These are phyloP conservation scores for Solanum aculeatissimum DNA, from an alignment of 305 asterid species.

Conservation along the genomic window DNA sequence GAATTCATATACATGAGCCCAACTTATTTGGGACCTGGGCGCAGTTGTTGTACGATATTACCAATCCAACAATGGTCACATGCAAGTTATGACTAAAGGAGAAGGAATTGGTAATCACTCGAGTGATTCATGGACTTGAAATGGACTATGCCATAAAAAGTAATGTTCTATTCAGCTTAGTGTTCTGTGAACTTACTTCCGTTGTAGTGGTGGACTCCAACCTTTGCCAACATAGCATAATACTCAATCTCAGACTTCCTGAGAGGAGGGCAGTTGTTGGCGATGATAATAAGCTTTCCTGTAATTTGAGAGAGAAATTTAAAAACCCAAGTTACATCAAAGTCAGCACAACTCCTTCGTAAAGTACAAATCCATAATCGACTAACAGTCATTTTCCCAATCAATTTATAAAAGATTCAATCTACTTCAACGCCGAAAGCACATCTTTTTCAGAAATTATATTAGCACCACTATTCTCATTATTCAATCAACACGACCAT, in stretches of 20 bases:
- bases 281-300: constrained; percentile 61
- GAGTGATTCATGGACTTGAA: background rate
- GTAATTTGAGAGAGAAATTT: background rate
- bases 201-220: constrained; percentile 65
- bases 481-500: background rate
- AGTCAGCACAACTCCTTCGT: background rate
- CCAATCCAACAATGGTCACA: background rate
- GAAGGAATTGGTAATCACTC: background rate
- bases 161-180: background rate
- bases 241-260: constrained; percentile 82
- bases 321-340: background rate
- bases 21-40: background rate
- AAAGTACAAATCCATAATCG: background rate
- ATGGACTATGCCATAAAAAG: too few relatives aligned
- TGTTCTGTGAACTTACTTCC: constrained; percentile 40
- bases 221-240: constrained; percentile 62
- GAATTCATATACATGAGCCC: background rate
- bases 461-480: background rate
- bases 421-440: background rate
- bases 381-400: background rate
- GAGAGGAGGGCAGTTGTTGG: constrained; percentile 81
- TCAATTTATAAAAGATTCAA: background rate
- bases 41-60: background rate
- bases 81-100: background rate
- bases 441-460: background rate